A percentile compares a stretch with the other conserved stretches of the same genome.
phyloP scores from a whole-genome alignment of 257 asterid species.

The Primulina huaijiensis region DNA sequence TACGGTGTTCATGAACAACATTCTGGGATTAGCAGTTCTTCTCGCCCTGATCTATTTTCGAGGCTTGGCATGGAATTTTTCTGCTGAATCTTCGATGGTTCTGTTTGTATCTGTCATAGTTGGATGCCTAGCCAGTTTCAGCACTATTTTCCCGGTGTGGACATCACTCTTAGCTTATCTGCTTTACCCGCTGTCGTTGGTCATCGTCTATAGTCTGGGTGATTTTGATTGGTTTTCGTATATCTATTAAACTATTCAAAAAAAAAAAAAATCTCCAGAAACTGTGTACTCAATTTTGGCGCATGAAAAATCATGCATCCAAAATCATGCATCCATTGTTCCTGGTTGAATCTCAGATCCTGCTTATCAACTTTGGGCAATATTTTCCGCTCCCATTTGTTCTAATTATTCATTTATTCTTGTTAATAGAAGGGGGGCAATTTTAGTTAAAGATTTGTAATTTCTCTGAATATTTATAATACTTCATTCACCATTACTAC shows the following conservation, averaged over 20 bases:
- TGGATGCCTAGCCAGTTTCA: constrained; percentile 45
- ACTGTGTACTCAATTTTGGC: background rate
- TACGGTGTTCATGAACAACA: constrained; percentile 52
- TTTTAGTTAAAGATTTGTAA: background rate
- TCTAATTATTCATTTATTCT: too few species aligned
- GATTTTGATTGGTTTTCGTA: constrained; percentile 32
- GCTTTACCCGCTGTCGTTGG: constrained; percentile 45
- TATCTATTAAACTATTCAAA: background rate
- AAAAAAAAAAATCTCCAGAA: background rate
- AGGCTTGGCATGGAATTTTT: constrained; percentile 41
- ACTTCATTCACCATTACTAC: too few species aligned
- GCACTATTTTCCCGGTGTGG: constrained; percentile 41
- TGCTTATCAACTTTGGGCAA: background rate
- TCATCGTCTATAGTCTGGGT: constrained; percentile 39
- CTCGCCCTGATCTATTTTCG: constrained; percentile 43
- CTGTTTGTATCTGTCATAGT: constrained; percentile 36
- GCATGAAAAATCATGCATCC: background rate
- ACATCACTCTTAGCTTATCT: constrained; percentile 39
- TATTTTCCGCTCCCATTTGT: background rate
- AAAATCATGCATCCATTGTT: background rate
- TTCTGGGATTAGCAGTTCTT: constrained; percentile 49
- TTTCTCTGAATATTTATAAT: too few species aligned
- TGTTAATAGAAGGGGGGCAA: too few species aligned
- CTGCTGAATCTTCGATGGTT: constrained; percentile 41
- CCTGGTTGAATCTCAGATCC: background rate